Base-by-base conservation (phyloP, 2,329 filamentous ascomycete species). In the Colletotrichum sp. region DNA sequence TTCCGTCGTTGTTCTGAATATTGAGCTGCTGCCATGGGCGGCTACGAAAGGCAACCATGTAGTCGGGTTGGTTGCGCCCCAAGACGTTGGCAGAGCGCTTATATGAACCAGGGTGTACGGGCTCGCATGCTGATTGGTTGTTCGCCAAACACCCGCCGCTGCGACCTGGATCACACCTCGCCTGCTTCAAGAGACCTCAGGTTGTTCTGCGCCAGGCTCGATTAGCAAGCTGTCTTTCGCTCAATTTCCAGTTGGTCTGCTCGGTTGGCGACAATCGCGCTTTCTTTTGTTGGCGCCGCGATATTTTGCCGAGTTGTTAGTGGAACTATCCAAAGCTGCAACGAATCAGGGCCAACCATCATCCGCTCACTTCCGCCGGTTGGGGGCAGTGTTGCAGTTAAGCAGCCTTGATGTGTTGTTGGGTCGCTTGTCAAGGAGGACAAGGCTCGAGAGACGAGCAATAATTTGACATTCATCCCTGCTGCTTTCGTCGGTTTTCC, bases 81-180 rank as follows among this genome's bases (percentile, higher is more conserved):
- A 38, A 21, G 21, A 58, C 30, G 72, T 60, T 60, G 32, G 66
- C 58, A 38, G 30, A 56, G 76, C 76, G 76, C 76, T 77, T 77
- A 77, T 62, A 36, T 32, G 69, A 52, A 21, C 12, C 61, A 67
- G 69, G 66, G 26, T 32, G n/a, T 26, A n/a, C 15, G 24, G 18
- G 10, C 43, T 21, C 12, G 43, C 43, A 32, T 61, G 52, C 66
- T 77, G 76, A 77, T 77, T 77, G 75, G 76, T 48, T 62, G 65
- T 38, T 58, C 21, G 61, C 18, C 21, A 55, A 30, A 55, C 75
- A 72, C 56, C 43, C 72, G 72, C 75, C 64, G 60, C 64, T 76
- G 76, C 76, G 76, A 68, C 75, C 66, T 71, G 48, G 32, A 75
- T 77, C 76, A 77, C 76, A 77, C 71, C 56, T 75, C 73, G 43